Evolutionary conservation across 2,329 filamentous ascomycete species (phyloP).

Genomic region (Parasarocladium wereldwijsianum): DNA sequence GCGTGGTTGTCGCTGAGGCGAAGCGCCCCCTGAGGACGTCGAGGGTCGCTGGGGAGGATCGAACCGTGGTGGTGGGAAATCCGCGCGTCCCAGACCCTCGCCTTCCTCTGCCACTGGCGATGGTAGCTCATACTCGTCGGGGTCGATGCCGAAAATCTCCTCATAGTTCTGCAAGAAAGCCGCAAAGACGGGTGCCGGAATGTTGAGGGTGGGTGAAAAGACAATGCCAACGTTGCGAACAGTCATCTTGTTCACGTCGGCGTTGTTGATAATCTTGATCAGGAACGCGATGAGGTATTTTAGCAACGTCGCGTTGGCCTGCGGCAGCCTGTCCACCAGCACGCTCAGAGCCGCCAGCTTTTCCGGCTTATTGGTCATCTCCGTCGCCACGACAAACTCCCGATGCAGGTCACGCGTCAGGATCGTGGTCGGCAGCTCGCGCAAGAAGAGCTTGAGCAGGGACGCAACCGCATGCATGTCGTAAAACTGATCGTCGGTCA

Average conservation of each 20-base stretch:
- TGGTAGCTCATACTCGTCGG: slow-evolving; percentile 47
- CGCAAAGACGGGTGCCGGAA: slow-evolving; percentile 86
- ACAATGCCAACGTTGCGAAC: slow-evolving; percentile 96
- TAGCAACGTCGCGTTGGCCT: slow-evolving; percentile 66
- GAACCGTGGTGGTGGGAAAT: slow-evolving; percentile 17
- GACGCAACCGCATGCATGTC: slow-evolving; percentile 95
- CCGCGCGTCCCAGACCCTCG: slow-evolving; percentile 15
- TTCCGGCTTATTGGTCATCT: slow-evolving; percentile 58
- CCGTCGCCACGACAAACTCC: slow-evolving; percentile 74
- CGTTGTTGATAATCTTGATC: slow-evolving; percentile 82
- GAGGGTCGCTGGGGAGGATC: slow-evolving; percentile 28
- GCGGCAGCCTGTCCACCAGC: slow-evolving; percentile 67
- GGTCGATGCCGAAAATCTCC: slow-evolving; percentile 63
- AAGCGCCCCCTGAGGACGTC: slow-evolving; percentile 32
- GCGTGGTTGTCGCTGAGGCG: slow-evolving; percentile 34
- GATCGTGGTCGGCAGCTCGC: slow-evolving; percentile 82
- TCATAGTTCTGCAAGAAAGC: slow-evolving; percentile 85
- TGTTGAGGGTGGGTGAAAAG: slow-evolving; percentile 93
- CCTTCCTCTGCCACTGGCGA: slow-evolving; percentile 25
- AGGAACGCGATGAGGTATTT: slow-evolving; percentile 78
- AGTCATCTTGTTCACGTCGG: slow-evolving; percentile 92
- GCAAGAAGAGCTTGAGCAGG: slow-evolving; percentile 81
- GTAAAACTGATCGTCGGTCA: slow-evolving; percentile 72
- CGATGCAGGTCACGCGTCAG: slow-evolving; percentile 81
- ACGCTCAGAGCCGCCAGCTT: slow-evolving; percentile 65